Evolutionary conservation across 2,329 filamentous ascomycete genomes (phyloP), one percentile per base, ranked within the genome.

Genomic region (Colletotrichum tabaci): DNA sequence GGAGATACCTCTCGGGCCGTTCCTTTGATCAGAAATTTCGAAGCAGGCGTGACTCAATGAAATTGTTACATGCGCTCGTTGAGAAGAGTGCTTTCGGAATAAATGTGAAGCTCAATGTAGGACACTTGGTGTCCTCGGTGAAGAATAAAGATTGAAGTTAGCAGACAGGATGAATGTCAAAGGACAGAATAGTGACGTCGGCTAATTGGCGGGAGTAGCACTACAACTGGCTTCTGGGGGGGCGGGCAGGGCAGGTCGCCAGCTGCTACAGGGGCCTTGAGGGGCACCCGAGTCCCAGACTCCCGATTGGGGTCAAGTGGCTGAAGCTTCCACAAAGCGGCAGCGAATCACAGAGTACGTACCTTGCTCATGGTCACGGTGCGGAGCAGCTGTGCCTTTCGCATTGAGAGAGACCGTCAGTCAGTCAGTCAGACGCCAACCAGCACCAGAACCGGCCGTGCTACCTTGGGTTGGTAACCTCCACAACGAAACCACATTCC

Each of bases 291-390:
- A 52, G 57, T 60, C 57, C 18, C 30, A 38, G n/a, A 46, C 42
- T 60, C 57, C 44, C 44, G 21, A 30, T 49, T 47, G 42, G 52
- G 68, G 64, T 21, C 9, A 40, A 21, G 68, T 61, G 61, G 70
- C 61, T 71, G 47, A 49, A 72, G 70, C 66, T 71, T 60, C 50
- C 40, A 67, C 49, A 18, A 57, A 42, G 46, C 49, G 12, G 23
- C 56, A 66, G 61, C 61, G 66, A 72, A 72, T 71, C 61, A 71
- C 68, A 68, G 40, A 21, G 61, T 44, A 46, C 35, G 61, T 44
- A 46, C 35, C 53, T 40, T 15, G 9, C 9, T 12, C 35, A 38
- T 38, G 9, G 35, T 38, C 44, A 47, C 15, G 52, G 50, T 71
- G 64, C 58, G 63, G 40, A 62, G 52, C 64, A 71, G 64, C 68